Evolutionary conservation across 2,329 filamentous ascomycete genomes (phyloP).

Genomic region (Helotiales sp.): DNA sequence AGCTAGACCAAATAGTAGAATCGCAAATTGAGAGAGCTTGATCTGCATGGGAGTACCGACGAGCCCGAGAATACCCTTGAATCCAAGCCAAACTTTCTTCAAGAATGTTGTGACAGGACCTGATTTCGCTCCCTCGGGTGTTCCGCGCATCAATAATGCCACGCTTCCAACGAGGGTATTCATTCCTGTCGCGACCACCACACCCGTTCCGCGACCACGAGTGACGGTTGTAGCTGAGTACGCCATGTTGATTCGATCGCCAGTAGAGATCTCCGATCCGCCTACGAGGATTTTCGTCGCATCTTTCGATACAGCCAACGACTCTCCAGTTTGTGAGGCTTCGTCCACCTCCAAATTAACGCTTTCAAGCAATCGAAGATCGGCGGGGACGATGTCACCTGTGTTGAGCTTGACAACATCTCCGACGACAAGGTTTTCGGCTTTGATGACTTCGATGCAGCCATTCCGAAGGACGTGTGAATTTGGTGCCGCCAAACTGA

Average conservation of each 20-base stretch:
- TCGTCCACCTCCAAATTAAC: conserved; percentile 79
- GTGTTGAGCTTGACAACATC: conserved; percentile 63
- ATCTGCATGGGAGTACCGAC: conserved; percentile 83
- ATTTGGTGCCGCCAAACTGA: conserved; percentile 40
- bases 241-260: conserved; percentile 69
- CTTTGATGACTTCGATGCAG: conserved; percentile 51
- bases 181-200: conserved; percentile 72
- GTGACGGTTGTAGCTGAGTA: conserved; percentile 74
- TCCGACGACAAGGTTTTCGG: conserved; percentile 61
- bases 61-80: conserved; percentile 58
- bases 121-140: conserved; percentile 49
- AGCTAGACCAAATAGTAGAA: conserved; percentile 74
- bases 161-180: conserved; percentile 75
- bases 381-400: conserved; percentile 70
- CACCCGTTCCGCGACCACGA: conserved; percentile 66
- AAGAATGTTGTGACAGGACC: conserved; percentile 48
- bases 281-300: conserved; percentile 53
- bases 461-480: conserved; percentile 59
- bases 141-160: conserved; percentile 66
- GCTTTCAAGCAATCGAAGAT: conserved; percentile 62
- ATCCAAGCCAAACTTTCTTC: conserved; percentile 44
- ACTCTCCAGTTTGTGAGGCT: conserved; percentile 73
- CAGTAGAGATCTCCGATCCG: conserved; percentile 55
- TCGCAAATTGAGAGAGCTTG: conserved; percentile 82
- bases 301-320: conserved; percentile 66